These are phyloP conservation scores for Austropuccinia psidii DNA, from an alignment of 1,284 basidiomycete genomes.

Conservation along the genomic window DNA sequence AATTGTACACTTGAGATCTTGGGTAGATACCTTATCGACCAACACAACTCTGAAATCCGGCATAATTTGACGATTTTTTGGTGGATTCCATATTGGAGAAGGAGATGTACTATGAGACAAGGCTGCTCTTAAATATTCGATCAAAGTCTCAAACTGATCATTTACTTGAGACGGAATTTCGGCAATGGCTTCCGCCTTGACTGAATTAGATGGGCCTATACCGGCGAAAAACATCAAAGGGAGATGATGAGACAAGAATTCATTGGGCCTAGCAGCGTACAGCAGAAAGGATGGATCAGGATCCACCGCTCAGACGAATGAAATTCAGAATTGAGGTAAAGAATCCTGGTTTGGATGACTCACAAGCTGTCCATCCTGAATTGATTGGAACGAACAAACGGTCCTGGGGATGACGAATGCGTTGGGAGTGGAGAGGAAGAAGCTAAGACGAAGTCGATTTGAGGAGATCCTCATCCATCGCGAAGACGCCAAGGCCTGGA, in stretches of 20 bases:
- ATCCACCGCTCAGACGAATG: too few species aligned
- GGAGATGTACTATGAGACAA: constrained; percentile 55
- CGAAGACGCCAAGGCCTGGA: too few species aligned
- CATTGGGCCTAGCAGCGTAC: constrained; percentile 42
- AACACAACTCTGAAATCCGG: constrained; percentile 70
- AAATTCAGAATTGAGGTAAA: too few species aligned
- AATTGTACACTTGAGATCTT: too few species aligned
- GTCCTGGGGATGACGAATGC: too few species aligned
- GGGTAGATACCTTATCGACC: constrained; percentile 72
- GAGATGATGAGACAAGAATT: constrained; percentile 65
- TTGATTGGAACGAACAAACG: too few species aligned
- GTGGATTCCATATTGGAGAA: constrained; percentile 48
- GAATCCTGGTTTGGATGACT: too few species aligned
- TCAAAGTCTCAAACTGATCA: constrained; percentile 53
- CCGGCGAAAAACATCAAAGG: constrained; percentile 91
- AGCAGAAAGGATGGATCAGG: not conserved
- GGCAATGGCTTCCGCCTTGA: constrained; percentile 39
- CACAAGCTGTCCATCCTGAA: too few species aligned
- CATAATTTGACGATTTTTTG: constrained; percentile 43
- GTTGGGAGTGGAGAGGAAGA: too few species aligned
- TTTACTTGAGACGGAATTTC: constrained; percentile 9
- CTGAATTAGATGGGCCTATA: constrained; percentile 52
- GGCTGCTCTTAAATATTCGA: constrained; percentile 56
- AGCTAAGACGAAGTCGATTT: too few species aligned
- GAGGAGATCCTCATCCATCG: too few species aligned